These are phyloP conservation scores for Penicillium paxilli DNA, from an alignment of 495 filamentous ascomycete species.

Conservation along the genomic window DNA sequence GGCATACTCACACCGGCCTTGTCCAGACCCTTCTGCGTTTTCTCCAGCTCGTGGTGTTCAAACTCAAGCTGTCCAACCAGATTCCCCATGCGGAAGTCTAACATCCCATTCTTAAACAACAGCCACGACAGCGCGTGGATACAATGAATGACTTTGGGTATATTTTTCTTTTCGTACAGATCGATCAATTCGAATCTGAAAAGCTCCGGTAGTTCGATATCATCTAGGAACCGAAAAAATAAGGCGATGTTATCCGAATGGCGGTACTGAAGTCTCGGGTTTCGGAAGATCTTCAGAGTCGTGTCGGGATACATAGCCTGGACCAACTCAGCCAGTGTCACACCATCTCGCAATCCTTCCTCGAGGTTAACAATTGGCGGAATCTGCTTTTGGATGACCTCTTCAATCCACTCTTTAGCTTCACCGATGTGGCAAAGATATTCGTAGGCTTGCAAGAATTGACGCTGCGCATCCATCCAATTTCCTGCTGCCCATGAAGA, in stretches of 20 bases:
- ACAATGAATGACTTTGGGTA: constrained; percentile 98
- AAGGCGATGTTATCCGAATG: constrained; percentile 96
- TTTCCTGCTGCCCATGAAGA: constrained; percentile 80
- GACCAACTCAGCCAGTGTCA: constrained; percentile 95
- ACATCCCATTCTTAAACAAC: constrained; percentile 88
- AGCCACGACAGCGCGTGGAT: constrained; percentile 97
- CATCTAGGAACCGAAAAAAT: constrained; percentile 90
- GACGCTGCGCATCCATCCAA: constrained; percentile 98
- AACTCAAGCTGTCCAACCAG: constrained; percentile 96
- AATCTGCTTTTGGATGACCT: constrained; percentile 83
- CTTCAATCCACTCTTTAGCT: constrained; percentile 99
- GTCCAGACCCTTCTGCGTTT: constrained; percentile 94
- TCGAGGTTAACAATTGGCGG: constrained; percentile 96
- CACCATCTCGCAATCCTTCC: constrained; percentile 88
- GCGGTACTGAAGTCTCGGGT: constrained; percentile 83
- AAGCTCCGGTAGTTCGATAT: constrained; percentile 94
- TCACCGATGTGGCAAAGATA: constrained; percentile 99
- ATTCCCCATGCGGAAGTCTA: constrained; percentile 97
- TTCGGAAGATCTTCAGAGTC: constrained; percentile 77
- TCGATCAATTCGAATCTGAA: constrained; percentile 98
- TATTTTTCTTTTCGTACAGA: constrained; percentile 99
- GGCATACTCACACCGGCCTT: constrained; percentile 94
- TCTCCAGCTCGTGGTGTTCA: constrained; percentile 95
- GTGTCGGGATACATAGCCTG: constrained; percentile 80
- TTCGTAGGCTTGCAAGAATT: constrained; percentile 96